A percentile compares a stretch with the other conserved stretches of the same genome.
Evolutionary conservation across 176 grass and related monocot species (phyloP).

Genomic region (Pontederia crassipes): DNA sequence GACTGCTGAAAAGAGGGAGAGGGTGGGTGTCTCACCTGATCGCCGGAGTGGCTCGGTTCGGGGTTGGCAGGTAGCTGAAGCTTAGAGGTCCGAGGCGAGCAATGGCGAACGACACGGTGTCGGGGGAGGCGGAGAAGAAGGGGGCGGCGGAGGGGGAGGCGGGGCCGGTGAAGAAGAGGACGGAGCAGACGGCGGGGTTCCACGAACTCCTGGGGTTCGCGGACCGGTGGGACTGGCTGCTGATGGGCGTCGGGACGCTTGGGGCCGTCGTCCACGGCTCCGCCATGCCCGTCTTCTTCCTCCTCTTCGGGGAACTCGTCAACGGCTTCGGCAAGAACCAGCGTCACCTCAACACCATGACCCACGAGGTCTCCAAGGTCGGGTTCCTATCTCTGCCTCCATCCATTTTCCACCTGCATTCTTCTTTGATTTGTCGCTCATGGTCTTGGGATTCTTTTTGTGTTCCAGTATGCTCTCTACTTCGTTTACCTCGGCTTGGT

Average conservation of each 20-base stretch:
- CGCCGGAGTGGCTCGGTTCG: too few relatives aligned
- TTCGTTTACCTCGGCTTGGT: constrained; percentile 38
- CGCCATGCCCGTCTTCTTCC: constrained; percentile 65
- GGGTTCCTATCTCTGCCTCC: not conserved
- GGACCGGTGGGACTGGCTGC: constrained; percentile 23
- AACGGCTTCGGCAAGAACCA: constrained; percentile 36
- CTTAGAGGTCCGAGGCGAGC: too few relatives aligned
- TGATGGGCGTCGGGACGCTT: constrained; percentile 47
- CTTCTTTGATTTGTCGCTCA: not conserved
- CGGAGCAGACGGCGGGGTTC: too few relatives aligned
- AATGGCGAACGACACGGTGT: too few relatives aligned
- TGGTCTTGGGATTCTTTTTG: not conserved
- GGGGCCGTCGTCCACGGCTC: constrained; percentile 50
- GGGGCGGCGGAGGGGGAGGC: too few relatives aligned
- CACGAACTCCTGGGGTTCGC: too few relatives aligned
- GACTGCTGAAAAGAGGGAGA: too few relatives aligned
- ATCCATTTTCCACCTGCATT: not conserved
- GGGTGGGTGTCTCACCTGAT: too few relatives aligned
- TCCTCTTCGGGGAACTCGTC: constrained; percentile 56
- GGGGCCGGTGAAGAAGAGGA: too few relatives aligned
- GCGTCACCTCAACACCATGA: constrained; percentile 29
- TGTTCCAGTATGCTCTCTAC: constrained; percentile 40
- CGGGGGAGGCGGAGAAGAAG: too few relatives aligned
- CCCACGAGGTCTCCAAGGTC: constrained; percentile 45
- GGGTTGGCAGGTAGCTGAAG: too few relatives aligned